phyloP scores from a whole-genome alignment of 495 filamentous ascomycete genomes.

The Trichoderma virens region DNA sequence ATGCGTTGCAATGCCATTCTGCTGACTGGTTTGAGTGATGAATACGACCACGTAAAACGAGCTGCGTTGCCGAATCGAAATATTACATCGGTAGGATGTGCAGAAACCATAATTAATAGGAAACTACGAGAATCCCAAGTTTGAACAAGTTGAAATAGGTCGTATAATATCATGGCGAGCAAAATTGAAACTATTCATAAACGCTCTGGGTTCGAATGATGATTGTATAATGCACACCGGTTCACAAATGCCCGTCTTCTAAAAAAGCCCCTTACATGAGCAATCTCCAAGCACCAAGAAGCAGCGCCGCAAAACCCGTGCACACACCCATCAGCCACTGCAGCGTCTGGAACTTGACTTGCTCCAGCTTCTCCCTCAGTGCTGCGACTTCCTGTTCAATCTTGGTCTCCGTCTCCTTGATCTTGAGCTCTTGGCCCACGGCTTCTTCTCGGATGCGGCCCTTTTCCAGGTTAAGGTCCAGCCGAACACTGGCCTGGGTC shows the following conservation, averaged over 20 bases:
- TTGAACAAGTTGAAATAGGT: no score
- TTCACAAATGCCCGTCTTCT: no score
- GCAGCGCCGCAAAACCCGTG: conserved; percentile 80
- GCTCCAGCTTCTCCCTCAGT: conserved; percentile 83
- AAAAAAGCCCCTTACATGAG: conserved; percentile 44
- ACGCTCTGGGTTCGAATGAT: no score
- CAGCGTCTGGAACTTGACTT: conserved; percentile 93
- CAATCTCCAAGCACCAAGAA: conserved; percentile 93
- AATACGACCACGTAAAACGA: not conserved
- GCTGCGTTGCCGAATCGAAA: not conserved
- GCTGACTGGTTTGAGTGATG: not conserved
- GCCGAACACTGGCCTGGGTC: conserved; percentile 81
- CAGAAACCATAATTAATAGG: no score
- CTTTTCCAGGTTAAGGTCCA: conserved; percentile 96
- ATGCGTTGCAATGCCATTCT: not conserved
- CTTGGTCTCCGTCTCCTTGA: conserved; percentile 96
- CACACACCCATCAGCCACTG: conserved; percentile 99
- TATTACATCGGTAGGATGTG: no score
- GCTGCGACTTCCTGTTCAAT: conserved; percentile 97
- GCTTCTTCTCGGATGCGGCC: conserved; percentile 94
- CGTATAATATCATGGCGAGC: no score
- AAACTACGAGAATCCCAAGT: no score
- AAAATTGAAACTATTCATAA: no score
- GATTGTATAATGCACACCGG: no score
- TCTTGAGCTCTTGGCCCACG: conserved; percentile 93